Base-by-base conservation (phyloP, 805 yeast species). In the Zygoascus tannicola region DNA sequence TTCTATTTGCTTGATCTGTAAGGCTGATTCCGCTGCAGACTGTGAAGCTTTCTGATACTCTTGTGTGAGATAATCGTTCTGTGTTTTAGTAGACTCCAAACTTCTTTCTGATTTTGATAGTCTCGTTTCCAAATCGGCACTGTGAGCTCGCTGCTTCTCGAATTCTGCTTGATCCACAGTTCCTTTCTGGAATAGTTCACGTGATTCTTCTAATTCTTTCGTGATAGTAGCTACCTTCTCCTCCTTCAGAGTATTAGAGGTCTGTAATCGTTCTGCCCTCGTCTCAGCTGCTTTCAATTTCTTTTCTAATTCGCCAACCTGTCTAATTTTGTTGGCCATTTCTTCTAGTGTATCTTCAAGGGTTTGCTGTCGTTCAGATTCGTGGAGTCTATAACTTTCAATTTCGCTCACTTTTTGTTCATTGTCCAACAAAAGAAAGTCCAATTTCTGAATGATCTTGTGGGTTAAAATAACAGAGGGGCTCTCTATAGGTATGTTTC, bases 401-500 rank as follows among this genome's bases (percentile, higher is more conserved):
- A 69, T 61, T 56, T 81, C 87, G 14, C 64, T 57, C 34, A 65
- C 59, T 35, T 74, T 66, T n/a, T 60, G 45, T 4, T 66, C 62
- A 46, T 74, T 60, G 32, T 73, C 70, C 33, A 62, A 50, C 53
- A 75, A 68, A 4, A 71, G 63, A 12, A 62, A 64, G 43, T 75
- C 77, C 50, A 80, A 69, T 44, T 75, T 73, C 56, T 75, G 73
- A 26, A 81, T 69, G 45, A 79, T 59, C 43, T 73, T 76, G 55
- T 82, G 94, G 1, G 88, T 81, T 40, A 80, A 63, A 5, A 76
- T 61, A 14, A 21, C 37, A 10, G 30, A 23, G 12, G 30, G 30
- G 21, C 32, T 21, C 10, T 26, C 40, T 3, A 14, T 10, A 19
- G 40, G 40, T 5, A 10, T 37, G 34, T 34, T 35, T 20, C 35